Evolutionary conservation across 148 eudicot species (phyloP).

Genomic region (Rheum nobile): DNA sequence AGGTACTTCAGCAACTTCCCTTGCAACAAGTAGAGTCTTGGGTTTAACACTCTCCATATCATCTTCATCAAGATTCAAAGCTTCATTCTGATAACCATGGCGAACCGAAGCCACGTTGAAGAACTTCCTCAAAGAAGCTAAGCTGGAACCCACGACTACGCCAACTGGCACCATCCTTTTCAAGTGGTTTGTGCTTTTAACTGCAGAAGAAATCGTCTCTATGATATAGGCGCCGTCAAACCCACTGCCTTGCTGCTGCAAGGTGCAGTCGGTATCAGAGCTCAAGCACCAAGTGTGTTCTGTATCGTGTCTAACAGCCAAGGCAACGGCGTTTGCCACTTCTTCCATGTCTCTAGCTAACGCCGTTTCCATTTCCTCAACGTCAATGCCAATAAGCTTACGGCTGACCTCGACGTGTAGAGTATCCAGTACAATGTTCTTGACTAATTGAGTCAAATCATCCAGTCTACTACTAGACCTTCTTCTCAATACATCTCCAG

Average conservation of each 20-base stretch:
- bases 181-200: slow-evolving; percentile 50
- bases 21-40: slow-evolving; percentile 13
- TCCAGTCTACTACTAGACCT: slow-evolving; percentile 13
- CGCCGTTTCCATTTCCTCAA: slow-evolving; percentile 37
- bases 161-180: slow-evolving; percentile 71
- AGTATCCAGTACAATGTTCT: slow-evolving; percentile 36
- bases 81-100: slow-evolving; percentile 16
- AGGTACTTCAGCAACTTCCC: slow-evolving; percentile 17
- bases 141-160: slow-evolving; percentile 70
- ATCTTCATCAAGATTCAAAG: slow-evolving; percentile 18
- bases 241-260: slow-evolving; percentile 23
- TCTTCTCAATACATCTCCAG: slow-evolving; percentile 12
- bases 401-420: slow-evolving; percentile 67
- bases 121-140: slow-evolving; percentile 68
- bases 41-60: slow-evolving; percentile 10
- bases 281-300: slow-evolving; percentile 15
- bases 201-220: slow-evolving; percentile 44
- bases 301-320: slow-evolving; percentile 30
- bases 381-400: slow-evolving; percentile 37
- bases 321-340: slow-evolving; percentile 49
- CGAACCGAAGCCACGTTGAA: slow-evolving; percentile 24
- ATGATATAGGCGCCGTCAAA: slow-evolving; percentile 37
- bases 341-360: slow-evolving; percentile 52
- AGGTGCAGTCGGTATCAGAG: slow-evolving; percentile 16
- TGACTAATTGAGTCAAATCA: slow-evolving; percentile 24